Base-by-base conservation (phyloP, 2,329 filamentous ascomycete genomes). In the Colletotrichum plurivorum region DNA sequence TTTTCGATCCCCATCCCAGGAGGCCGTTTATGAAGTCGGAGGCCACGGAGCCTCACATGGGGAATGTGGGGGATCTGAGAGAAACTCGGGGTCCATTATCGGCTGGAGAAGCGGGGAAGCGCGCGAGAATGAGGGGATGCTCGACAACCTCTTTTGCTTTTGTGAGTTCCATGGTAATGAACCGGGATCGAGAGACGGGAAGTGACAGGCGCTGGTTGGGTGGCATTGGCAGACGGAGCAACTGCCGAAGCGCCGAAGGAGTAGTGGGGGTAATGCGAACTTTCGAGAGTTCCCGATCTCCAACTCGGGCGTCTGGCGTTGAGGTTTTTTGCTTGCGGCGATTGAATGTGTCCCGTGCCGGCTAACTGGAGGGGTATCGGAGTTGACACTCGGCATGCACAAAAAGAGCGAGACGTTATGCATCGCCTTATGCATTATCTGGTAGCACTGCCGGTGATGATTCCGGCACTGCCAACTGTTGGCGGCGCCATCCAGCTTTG, bases 91-190 rank as follows among this genome's bases (percentile, higher is more conserved):
- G 46, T 39, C 57, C 57, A 70, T 63, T 45, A 55, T 55, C 48
- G 58, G 57, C 67, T 63, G 31, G 57, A 55, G 67, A 70, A 63
- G 67, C 64, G 67, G 67, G 64, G 67, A 70, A 70, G 53, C 25
- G 31, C 25, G 43, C 57, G 18, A 39, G 48, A 54, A 49, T 58
- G 67, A 69, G 64, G 67, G 67, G 55, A 63, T 67, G 63, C 36
- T 48, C 52, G 52, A 49, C 54, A 20, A 43, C 63, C 59, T 46
- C 63, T 67, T 57, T 65, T 20, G 9, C 18, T 31, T 52, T 69
- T 57, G 45, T 45, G 51, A 55, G 46, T 27, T 8, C 10, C 22
- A 25, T 60, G 51, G 55, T 31, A 52, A 46, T 20, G 25, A 27
- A 18, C 45, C 66, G 62, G 66, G 62, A 69, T 60, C 62, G 62